phyloP scores from a whole-genome alignment of 306 rosid genomes.

The Cucurbita maxima region DNA sequence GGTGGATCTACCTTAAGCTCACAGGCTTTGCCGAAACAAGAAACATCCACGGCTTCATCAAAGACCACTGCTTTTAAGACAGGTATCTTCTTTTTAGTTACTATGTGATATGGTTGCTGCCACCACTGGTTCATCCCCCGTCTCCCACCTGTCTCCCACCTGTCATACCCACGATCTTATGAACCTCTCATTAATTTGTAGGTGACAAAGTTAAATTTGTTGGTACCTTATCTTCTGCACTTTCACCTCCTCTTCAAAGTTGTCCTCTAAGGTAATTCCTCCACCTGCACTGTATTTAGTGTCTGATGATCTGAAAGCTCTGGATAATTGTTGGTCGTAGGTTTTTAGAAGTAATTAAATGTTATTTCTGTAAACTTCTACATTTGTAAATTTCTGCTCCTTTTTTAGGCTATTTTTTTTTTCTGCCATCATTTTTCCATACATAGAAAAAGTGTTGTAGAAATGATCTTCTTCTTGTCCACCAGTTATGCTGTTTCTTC shows the following conservation, averaged over 20 bases:
- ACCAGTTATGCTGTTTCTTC: not conserved
- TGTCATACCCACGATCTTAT: not conserved
- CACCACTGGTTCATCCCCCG: not conserved
- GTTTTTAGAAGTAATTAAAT: no score
- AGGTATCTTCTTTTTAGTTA: conserved; percentile 25
- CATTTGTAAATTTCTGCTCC: no score
- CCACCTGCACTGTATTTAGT: not conserved
- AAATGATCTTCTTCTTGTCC: not conserved
- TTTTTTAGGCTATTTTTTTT: no score
- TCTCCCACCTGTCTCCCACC: not conserved
- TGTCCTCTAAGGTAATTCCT: conserved; percentile 51
- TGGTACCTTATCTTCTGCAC: conserved; percentile 39
- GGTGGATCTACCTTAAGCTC: conserved; percentile 71
- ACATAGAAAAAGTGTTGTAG: no score
- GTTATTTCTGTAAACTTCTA: no score
- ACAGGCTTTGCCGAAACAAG: conserved; percentile 67
- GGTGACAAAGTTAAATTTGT: conserved; percentile 88
- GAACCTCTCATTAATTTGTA: conserved; percentile 21
- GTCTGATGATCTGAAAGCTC: not conserved
- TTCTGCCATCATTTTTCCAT: no score
- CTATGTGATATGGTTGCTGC: not conserved
- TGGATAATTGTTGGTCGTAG: not conserved
- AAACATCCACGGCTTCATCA: conserved; percentile 72
- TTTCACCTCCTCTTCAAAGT: conserved; percentile 26
- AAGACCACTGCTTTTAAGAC: conserved; percentile 48